These are phyloP conservation scores for Artemisia argyi DNA, from an alignment of 129 eudicot species.

Conservation along the genomic window DNA sequence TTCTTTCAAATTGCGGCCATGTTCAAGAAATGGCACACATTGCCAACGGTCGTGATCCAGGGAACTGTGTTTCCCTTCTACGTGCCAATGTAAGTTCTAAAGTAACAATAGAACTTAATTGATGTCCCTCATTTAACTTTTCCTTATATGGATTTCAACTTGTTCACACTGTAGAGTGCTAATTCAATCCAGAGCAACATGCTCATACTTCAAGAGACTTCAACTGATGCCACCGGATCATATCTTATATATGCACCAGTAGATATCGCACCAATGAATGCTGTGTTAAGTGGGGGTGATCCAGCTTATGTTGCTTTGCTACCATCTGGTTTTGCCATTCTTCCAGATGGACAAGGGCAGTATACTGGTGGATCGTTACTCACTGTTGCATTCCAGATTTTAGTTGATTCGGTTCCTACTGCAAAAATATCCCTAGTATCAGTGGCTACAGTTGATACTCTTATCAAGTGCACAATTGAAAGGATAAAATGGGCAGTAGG, in stretches of 20 bases:
- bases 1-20: slow-evolving; percentile 79
- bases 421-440: slow-evolving; percentile 80
- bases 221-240: slow-evolving; percentile 79
- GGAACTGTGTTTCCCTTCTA: slow-evolving; percentile 83
- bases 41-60: slow-evolving; percentile 95
- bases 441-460: slow-evolving; percentile 72
- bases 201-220: slow-evolving; percentile 94
- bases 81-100: slow-evolving; percentile 75
- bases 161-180: slow-evolving; percentile 61
- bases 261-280: slow-evolving; percentile 79
- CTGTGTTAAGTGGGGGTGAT: slow-evolving; percentile 83
- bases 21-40: slow-evolving; percentile 99
- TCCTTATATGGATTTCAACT: background rate
- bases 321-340: slow-evolving; percentile 96
- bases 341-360: slow-evolving; percentile 77
- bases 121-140: background rate
- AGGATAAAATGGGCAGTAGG: slow-evolving; percentile 71
- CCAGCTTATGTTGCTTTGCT: slow-evolving; percentile 88
- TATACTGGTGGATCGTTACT: slow-evolving; percentile 74
- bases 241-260: slow-evolving; percentile 95
- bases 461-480: slow-evolving; percentile 78
- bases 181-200: slow-evolving; percentile 94
- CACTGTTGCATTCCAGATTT: slow-evolving; percentile 74
- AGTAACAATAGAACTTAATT: background rate
- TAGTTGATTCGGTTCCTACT: slow-evolving; percentile 81